A percentile compares a stretch with the other conserved stretches of the same genome.
Conservation (phyloP, 2,329 filamentous ascomycete species). For the Colletotrichum sp. region DNA sequence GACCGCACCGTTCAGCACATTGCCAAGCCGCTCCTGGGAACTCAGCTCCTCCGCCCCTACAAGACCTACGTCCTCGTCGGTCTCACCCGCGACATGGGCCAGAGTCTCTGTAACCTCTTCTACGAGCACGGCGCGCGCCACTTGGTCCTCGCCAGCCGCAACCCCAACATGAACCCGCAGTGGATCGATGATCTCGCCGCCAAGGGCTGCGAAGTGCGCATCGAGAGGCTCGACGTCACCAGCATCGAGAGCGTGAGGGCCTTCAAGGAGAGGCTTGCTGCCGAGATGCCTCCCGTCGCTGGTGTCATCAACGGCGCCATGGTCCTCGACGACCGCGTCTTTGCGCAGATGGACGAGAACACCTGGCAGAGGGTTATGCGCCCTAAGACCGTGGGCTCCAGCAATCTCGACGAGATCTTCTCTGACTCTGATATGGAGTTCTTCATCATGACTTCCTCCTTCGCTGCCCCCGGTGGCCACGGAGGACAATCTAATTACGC, state of each 20-base stretch:
- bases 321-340: constrained; percentile 36
- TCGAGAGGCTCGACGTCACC: constrained; percentile 27
- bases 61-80: constrained; percentile 39
- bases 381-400: constrained; percentile 40
- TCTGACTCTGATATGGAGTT: constrained; percentile 35
- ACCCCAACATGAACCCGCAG: constrained; percentile 30
- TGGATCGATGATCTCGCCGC: constrained; percentile 20
- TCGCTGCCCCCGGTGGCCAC: constrained; percentile 31
- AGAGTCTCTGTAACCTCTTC: constrained; percentile 42
- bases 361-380: constrained; percentile 29
- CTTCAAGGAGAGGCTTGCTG: constrained; percentile 22
- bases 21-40: constrained; percentile 27
- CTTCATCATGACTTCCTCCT: constrained; percentile 40
- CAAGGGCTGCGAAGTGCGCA: constrained; percentile 19
- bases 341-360: constrained; percentile 34
- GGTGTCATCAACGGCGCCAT: constrained; percentile 46
- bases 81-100: constrained; percentile 35
- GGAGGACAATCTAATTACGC: constrained; percentile 48
- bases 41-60: constrained; percentile 30
- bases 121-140: constrained; percentile 35
- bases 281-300: constrained; percentile 35
- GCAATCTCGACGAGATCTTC: constrained; percentile 36
- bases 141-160: constrained; percentile 41
- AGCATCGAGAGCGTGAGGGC: constrained; percentile 18
- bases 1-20: constrained; percentile 31